A percentile compares a stretch with the other conserved stretches of the same genome.
These are phyloP conservation scores for Sporothrix humicola DNA, from an alignment of 2,329 filamentous ascomycete genomes.

Conservation along the genomic window DNA sequence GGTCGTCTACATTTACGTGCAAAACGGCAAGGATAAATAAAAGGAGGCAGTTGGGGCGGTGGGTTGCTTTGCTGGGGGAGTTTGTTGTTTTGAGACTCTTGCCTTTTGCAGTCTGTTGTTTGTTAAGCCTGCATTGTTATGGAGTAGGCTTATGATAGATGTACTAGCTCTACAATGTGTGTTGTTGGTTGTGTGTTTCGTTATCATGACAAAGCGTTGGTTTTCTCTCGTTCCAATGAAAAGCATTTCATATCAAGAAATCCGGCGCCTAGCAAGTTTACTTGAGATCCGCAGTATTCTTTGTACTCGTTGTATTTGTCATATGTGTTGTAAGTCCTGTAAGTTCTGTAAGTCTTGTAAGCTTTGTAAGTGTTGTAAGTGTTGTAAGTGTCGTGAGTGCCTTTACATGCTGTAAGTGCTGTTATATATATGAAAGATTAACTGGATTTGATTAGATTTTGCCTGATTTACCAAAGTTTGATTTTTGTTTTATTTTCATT, in stretches of 20 bases:
- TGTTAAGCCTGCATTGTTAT: not conserved
- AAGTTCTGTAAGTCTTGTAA: too few species aligned
- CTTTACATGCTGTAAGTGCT: too few species aligned
- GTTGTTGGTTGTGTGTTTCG: too few species aligned
- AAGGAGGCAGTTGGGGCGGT: constrained; percentile 31
- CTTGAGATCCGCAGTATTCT: too few species aligned
- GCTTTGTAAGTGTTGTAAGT: too few species aligned
- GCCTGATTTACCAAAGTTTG: not conserved
- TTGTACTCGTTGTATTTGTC: too few species aligned
- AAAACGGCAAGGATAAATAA: constrained; percentile 51
- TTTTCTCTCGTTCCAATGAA: too few species aligned
- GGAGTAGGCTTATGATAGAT: not conserved
- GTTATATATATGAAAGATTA: not conserved
- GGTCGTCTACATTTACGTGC: constrained; percentile 66
- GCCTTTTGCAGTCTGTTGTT: not conserved
- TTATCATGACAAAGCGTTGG: too few species aligned
- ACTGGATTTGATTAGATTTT: not conserved
- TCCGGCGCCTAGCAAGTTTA: too few species aligned
- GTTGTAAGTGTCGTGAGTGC: too few species aligned
- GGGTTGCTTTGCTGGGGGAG: not conserved
- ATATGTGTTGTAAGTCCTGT: too few species aligned
- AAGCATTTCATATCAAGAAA: too few species aligned
- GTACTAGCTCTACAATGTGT: not conserved
- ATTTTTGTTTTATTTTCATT: not conserved
- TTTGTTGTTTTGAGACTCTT: not conserved